phyloP scores from a whole-genome alignment of 176 grass and related monocot species.

The Ampelocalamus luodianensis region DNA sequence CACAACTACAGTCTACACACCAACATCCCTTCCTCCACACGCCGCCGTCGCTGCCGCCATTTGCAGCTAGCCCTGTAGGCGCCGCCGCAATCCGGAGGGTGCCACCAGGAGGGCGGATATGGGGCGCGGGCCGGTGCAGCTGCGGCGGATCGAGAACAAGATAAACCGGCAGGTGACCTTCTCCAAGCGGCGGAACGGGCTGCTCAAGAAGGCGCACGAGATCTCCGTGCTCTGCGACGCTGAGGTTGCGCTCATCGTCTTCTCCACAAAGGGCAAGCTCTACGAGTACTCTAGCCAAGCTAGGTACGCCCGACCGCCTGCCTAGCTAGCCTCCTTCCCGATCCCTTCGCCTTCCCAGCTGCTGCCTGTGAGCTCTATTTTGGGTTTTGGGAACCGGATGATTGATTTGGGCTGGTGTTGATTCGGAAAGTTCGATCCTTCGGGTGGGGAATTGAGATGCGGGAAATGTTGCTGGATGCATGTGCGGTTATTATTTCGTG shows the following conservation, averaged over 20 bases:
- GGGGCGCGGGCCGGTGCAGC: conserved; percentile 91
- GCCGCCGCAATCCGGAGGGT: not conserved
- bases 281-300: conserved; percentile 71
- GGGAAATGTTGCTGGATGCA: not conserved
- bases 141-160: conserved; percentile 97
- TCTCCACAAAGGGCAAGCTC: conserved; percentile 92
- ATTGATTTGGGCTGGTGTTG: not conserved
- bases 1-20: not conserved
- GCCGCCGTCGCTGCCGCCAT: not conserved
- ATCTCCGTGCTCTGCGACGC: conserved; percentile 98
- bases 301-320: not conserved
- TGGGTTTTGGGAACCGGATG: not conserved
- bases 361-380: not conserved
- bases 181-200: conserved; percentile 79
- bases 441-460: not conserved
- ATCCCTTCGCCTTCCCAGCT: not conserved
- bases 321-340: not conserved
- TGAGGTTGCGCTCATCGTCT: conserved; percentile 84
- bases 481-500: conserved; percentile 47
- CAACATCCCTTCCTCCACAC: not conserved
- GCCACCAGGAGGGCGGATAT: conserved; percentile 28
- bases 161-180: conserved; percentile 94
- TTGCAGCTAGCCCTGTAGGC: not conserved
- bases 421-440: not conserved
- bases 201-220: conserved; percentile 98